Percentiles rank a stretch among this genome's conserved stretches.
Conservation (phyloP, 805 yeast species). For the Saccharomycopsis schoenii region DNA sequence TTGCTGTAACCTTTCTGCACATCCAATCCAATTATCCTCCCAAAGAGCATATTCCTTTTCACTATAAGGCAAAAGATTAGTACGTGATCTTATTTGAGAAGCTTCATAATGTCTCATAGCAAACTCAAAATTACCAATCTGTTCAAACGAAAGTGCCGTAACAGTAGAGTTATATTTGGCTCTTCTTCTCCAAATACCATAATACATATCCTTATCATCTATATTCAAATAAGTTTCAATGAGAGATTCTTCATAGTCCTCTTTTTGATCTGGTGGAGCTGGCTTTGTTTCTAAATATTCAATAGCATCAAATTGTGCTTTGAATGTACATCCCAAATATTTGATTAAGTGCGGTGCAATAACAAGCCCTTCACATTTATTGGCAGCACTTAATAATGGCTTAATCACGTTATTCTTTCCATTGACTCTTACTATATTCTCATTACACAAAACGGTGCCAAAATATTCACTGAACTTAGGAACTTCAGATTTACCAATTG, state of each 20-base stretch:
- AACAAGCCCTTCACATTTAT: conserved; percentile 59
- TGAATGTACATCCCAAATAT: conserved; percentile 75
- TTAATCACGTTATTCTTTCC: conserved; percentile 80
- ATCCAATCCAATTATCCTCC: conserved; percentile 98
- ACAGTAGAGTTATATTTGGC: conserved; percentile 92
- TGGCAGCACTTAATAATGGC: conserved; percentile 72
- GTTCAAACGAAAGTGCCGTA: conserved; percentile 88
- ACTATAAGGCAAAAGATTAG: conserved; percentile 90
- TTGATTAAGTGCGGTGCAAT: conserved; percentile 91
- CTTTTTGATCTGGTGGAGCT: conserved; percentile 29
- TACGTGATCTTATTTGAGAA: conserved; percentile 93
- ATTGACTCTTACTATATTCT: conserved; percentile 79
- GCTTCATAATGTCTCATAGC: conserved; percentile 91
- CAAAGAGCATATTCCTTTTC: conserved; percentile 91
- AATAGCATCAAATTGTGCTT: conserved; percentile 87
- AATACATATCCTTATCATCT: conserved; percentile 94
- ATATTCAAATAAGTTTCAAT: conserved; percentile 80
- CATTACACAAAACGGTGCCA: conserved; percentile 74
- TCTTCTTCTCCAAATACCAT: conserved; percentile 95
- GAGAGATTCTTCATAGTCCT: conserved; percentile 81
- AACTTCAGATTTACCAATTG: conserved; percentile 70
- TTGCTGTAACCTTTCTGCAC: conserved; percentile 94
- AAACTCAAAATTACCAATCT: conserved; percentile 88
- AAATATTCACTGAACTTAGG: conserved; percentile 75
- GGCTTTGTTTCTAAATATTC: conserved; percentile 56